Conservation (phyloP, 257 asterid genomes). For the Gentiana dahurica region DNA sequence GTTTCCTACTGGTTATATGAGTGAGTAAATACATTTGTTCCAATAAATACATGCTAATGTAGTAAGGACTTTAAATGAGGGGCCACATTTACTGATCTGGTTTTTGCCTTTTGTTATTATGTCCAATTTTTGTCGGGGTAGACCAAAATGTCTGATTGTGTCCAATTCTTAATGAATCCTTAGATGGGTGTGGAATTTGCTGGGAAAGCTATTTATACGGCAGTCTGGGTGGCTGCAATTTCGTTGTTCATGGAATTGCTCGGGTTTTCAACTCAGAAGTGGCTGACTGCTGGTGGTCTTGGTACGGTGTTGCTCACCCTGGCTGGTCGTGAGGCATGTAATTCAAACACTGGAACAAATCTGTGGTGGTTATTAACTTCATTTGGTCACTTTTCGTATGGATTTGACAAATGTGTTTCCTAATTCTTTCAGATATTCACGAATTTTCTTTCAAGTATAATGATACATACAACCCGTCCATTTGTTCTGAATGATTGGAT, state of each 20-base stretch:
- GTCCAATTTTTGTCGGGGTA: background rate
- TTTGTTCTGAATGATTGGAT: conserved; percentile 92
- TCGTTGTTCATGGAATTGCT: conserved; percentile 96
- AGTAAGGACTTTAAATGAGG: no score
- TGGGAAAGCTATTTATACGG: conserved; percentile 80
- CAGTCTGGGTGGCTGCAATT: conserved; percentile 94
- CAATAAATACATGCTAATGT: no score
- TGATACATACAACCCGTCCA: conserved; percentile 93
- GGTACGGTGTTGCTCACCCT: conserved; percentile 98
- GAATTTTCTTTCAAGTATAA: conserved; percentile 93
- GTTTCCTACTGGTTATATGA: no score
- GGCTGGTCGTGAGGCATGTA: conserved; percentile 94
- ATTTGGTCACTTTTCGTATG: background rate
- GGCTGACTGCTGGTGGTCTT: conserved; percentile 99
- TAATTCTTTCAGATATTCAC: conserved; percentile 68
- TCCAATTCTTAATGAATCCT: conserved; percentile 12
- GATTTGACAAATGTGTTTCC: conserved; percentile 3
- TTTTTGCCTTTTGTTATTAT: background rate
- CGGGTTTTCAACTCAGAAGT: conserved; percentile 94
- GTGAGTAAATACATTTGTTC: no score
- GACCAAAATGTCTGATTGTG: background rate
- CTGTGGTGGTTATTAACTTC: background rate
- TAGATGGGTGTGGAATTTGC: conserved; percentile 99
- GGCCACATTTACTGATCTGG: no score
- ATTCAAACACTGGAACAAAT: background rate